Evolutionary conservation across 495 filamentous ascomycete species (phyloP).

Genomic region (Hypoxylon trugodes): DNA sequence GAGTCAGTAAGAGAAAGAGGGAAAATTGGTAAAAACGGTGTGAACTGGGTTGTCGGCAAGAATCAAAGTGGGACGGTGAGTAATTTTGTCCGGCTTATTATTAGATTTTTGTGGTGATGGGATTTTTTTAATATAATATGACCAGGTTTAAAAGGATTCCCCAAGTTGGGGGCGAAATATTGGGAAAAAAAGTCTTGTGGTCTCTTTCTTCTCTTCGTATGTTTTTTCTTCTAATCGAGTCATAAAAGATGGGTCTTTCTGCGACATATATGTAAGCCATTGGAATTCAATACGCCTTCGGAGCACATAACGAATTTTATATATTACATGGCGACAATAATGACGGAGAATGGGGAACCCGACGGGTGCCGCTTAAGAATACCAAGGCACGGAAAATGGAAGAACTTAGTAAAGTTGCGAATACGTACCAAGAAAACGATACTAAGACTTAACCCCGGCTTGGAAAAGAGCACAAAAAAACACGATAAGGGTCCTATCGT

Average conservation of each 20-base stretch:
- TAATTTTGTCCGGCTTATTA: slow-evolving; percentile 36
- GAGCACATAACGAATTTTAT: slow-evolving; percentile 24
- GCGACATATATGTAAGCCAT: slow-evolving; percentile 36
- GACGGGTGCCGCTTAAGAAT: slow-evolving; percentile 18
- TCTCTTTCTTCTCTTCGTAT: slow-evolving; percentile 39
- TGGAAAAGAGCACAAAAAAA: slow-evolving; percentile 7
- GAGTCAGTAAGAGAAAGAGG: slow-evolving; percentile 1
- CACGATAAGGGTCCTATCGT: slow-evolving; percentile 37
- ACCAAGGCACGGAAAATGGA: slow-evolving; percentile 1
- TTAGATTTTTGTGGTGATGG: not conserved
- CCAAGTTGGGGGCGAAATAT: slow-evolving; percentile 32
- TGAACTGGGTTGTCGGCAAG: not conserved
- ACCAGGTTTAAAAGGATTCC: slow-evolving; percentile 28
- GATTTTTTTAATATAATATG: slow-evolving; percentile 17
- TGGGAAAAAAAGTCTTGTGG: slow-evolving; percentile 25
- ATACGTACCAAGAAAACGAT: slow-evolving; percentile 29
- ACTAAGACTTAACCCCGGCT: too few relatives aligned
- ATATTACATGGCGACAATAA: slow-evolving; percentile 26
- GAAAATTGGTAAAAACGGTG: slow-evolving; percentile 16
- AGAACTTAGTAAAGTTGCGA: slow-evolving; percentile 6
- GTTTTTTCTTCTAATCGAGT: slow-evolving; percentile 37
- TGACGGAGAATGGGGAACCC: slow-evolving; percentile 35
- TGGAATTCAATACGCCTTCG: slow-evolving; percentile 5
- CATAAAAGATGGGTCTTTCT: slow-evolving; percentile 32
- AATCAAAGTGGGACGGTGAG: slow-evolving; percentile 25